Base-by-base conservation (phyloP, 2,329 filamentous ascomycete genomes). In the Davidsoniella eucalypti region DNA sequence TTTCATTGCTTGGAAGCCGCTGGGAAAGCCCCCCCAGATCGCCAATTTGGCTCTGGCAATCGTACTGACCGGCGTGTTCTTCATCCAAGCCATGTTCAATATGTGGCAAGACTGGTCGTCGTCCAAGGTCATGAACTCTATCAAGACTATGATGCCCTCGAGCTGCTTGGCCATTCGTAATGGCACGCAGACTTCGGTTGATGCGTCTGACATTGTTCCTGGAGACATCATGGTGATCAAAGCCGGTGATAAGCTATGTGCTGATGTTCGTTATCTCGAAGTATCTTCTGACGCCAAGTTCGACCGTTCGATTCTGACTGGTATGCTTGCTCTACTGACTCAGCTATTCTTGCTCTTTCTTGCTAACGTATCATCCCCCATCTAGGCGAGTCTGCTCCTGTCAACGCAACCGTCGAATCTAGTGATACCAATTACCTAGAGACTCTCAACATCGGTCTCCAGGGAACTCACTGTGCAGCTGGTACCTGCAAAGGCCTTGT, bases 391-490 rank as follows among this genome's bases (percentile, higher is more conserved):
- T 80, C 82, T 2, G 65, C 75, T 7, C 80, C 82, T 2, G 64
- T 86, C 5, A 64, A 73, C 3, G 76, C 81, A 63, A 98, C 98
- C 68, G 84, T 90, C 59, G 75, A 74, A 46, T 64, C 63, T 2
- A 70, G 73, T 3, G 67, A 78, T 5, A 70, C 95, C 57, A 71
- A 76, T 58, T 92, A 96, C 61, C 69, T 75, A 42, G 81, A 84
- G 66, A 87, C 90, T 43, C 92, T 98, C 69, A 98, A 98, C 66
- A 95, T 94, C 76, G 75, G 98, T 54, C 98, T 98, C 68, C 98
- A 92, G 1, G 93, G 93, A 59, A 98, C 93, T 4, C 96, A 92
- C 3, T 87, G 98, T 16, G 90, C 95, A 17, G 94, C 84, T 56
- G 92, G 92, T 54, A 86, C 90, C 63, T 92, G 92, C 47, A 88